Conservation (phyloP, 2,329 filamentous ascomycete genomes). For the Samsoniella hepiali region DNA sequence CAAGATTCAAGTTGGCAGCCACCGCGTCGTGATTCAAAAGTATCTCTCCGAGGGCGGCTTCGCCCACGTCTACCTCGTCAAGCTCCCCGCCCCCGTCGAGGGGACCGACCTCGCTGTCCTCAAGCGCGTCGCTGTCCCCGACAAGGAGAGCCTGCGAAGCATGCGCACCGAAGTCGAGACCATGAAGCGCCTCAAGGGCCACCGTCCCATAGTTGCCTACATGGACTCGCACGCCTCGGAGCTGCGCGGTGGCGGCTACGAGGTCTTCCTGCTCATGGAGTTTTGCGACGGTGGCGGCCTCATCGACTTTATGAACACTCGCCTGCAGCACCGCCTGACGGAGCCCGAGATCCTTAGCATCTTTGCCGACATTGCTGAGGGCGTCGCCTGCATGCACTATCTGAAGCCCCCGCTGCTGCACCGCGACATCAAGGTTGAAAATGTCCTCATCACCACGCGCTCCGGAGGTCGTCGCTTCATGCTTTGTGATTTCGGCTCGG, state of each 20-base stretch:
- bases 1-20: constrained; percentile 92
- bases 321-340: constrained; percentile 90
- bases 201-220: constrained; percentile 94
- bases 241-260: constrained; percentile 86
- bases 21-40: constrained; percentile 91
- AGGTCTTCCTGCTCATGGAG: constrained; percentile 98
- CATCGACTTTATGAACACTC: constrained; percentile 99
- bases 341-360: constrained; percentile 97
- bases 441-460: constrained; percentile 79
- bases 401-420: constrained; percentile 90
- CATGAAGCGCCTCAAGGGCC: constrained; percentile 98
- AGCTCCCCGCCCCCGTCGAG: constrained; percentile 71
- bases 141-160: constrained; percentile 88
- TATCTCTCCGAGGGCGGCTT: constrained; percentile 98
- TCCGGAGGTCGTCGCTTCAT: constrained; percentile 77
- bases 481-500: constrained; percentile 95
- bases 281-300: constrained; percentile 91
- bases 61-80: constrained; percentile 96
- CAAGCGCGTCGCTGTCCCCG: constrained; percentile 93
- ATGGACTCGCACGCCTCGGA: constrained; percentile 98
- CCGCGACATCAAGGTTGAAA: constrained; percentile 95
- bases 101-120: constrained; percentile 80
- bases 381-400: constrained; percentile 98
- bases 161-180: constrained; percentile 99
- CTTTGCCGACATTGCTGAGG: constrained; percentile 92